A percentile compares a stretch with the other conserved stretches of the same genome.
These are phyloP conservation scores for Lophium mytilinum DNA, from an alignment of 495 filamentous ascomycete genomes.

Conservation along the genomic window DNA sequence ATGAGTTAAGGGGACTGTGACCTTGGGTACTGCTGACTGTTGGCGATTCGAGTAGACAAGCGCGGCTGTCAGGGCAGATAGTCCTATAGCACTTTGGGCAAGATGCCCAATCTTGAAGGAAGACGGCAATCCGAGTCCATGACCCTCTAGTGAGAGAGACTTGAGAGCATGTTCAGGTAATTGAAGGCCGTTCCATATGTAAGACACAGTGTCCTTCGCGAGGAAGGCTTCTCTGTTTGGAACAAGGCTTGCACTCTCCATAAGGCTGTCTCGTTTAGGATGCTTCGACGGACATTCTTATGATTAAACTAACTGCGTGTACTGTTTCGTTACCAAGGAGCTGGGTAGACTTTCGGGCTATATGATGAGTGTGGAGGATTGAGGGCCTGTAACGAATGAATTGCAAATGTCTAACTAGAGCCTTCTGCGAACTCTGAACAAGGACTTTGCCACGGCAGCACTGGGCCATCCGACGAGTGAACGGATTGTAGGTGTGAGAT, in stretches of 20 bases:
- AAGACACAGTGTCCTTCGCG: constrained; percentile 13
- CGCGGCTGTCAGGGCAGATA: constrained; percentile 37
- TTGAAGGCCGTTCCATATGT: constrained; percentile 21
- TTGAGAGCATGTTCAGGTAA: constrained; percentile 16
- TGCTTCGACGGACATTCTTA: too few species aligned
- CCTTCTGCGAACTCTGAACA: too few species aligned
- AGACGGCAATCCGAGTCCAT: constrained; percentile 30
- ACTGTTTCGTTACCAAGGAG: too few species aligned
- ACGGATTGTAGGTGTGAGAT: too few species aligned
- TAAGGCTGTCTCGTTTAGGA: too few species aligned
- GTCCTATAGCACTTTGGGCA: constrained; percentile 39
- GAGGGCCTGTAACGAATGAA: too few species aligned
- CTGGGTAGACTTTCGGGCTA: too few species aligned
- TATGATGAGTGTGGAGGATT: too few species aligned
- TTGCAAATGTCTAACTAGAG: too few species aligned
- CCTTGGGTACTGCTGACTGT: constrained; percentile 17
- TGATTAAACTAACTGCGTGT: too few species aligned
- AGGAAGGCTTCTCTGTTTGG: constrained; percentile 9
- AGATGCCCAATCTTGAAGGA: constrained; percentile 41
- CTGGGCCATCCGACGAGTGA: too few species aligned
- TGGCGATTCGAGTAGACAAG: constrained; percentile 30
- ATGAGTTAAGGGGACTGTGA: constrained; percentile 33
- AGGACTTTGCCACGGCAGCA: too few species aligned
- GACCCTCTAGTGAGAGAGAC: constrained; percentile 13
- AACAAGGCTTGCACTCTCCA: neutral